Evolutionary conservation across 164 flowering plant species (phyloP), one percentile per base, ranked within the genome.

Genomic region (Pachysandra terminalis): DNA sequence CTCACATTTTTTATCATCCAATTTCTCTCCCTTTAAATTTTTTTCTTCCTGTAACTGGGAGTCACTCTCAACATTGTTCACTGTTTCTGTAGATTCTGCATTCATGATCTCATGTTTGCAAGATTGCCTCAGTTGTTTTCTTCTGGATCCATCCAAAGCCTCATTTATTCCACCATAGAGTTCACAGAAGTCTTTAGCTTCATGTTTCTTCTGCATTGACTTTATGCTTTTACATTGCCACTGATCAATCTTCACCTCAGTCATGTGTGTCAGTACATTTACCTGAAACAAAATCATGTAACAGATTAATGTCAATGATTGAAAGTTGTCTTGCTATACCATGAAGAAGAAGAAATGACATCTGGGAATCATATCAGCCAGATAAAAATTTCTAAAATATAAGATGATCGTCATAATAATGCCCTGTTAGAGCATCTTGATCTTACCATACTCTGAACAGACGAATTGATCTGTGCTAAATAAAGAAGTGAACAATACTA

Each of bases 231-330:
- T 58, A 16, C 49, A 56, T 73, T 88, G 85, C 79, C 78, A 69
- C 21, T 70, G 27, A 24, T 78, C 53, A 53, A 84, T 60, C 59
- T 82, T 80, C 64, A 83, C 90, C 70, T 83, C 75, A 16, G 78
- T 55, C 48, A 86, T 78, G 73, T 91, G 97, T 4, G 85, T 82
- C 77, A 91, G 78, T 40, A 91, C 82, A 73, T 90, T 90, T 22
- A 90, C 90, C 93, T 90, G 74, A 62, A 75, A 56, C 55, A 9
- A 23, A 53, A 57, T 26, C 10, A 61, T 28, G 28, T 25, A 61
- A 21, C 19, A 53, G 19, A 14, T 24, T 55, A 16, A 61, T 6
- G 25, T 59, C 22, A n/a, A 67, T 69, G 61, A 56, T 61, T 37
- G 25, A 16, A 28, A 52, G 57, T 40, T 40, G 45, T 5, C 5